Base-by-base conservation (phyloP, 139 green algal genomes). In the Desmodesmus armatus region DNA sequence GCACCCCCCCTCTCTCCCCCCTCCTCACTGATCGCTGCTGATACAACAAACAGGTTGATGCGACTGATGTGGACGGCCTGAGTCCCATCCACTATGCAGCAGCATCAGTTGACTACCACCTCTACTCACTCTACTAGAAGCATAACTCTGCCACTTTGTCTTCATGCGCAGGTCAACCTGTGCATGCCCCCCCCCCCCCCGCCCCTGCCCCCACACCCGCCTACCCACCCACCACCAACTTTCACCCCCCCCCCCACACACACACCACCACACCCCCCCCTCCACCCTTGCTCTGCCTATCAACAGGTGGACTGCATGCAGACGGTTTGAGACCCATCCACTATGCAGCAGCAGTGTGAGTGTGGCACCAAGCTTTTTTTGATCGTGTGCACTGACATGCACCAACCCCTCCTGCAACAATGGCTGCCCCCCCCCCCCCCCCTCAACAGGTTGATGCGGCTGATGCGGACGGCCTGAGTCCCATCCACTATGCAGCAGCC, bases 301-400 rank as follows among this genome's bases (percentile, higher is more conserved):
- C n/a, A n/a, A n/a, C n/a, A n/a, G n/a, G n/a, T n/a, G n/a, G n/a
- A n/a, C n/a, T n/a, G n/a, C n/a, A 74, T 29, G 66, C 66, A 49
- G 66, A 33, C 2, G 66, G 66, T 5, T 35, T 74, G 11, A 74
- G 33, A 3, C 35, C 66, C 4, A 13, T 74, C 33, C 66, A 74
- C 35, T 74, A 49, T 49, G 66, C 66, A 49, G 66, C 66, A 74
- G 66, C 66, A 74, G n/a, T n/a, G n/a, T n/a, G n/a, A n/a, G n/a
- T n/a, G n/a, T n/a, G n/a, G n/a, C n/a, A n/a, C n/a, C n/a, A n/a
- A n/a, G n/a, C n/a, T n/a, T n/a, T n/a, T n/a, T n/a, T n/a, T n/a
- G n/a, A n/a, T n/a, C n/a, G n/a, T n/a, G n/a, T n/a, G n/a, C n/a
- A n/a, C n/a, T n/a, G n/a, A n/a, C n/a, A n/a, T n/a, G n/a, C n/a